These are phyloP conservation scores for Allium sativum DNA, from an alignment of 106 monocot genomes.

Conservation along the genomic window DNA sequence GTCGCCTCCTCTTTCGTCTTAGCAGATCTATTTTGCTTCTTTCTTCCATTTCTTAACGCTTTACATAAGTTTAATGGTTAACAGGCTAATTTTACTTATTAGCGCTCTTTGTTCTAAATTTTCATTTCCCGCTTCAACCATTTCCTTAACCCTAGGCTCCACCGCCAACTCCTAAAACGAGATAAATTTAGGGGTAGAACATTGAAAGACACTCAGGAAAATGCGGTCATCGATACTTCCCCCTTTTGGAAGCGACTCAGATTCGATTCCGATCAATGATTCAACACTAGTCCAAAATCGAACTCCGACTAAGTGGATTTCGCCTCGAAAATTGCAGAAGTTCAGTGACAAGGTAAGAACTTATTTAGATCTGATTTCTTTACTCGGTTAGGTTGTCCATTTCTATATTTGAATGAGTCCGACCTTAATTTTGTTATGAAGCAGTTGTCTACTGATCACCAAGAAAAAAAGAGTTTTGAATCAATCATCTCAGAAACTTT, in stretches of 20 bases:
- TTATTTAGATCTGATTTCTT: neutral
- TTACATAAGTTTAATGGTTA: too few species aligned
- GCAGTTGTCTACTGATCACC: neutral
- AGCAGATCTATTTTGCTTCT: too few species aligned
- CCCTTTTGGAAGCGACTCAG: neutral
- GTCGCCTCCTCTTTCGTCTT: too few species aligned
- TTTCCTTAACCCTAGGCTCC: too few species aligned
- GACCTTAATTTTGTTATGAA: neutral
- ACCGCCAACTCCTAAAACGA: too few species aligned
- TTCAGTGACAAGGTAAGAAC: neutral
- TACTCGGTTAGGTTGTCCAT: neutral
- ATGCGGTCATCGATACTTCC: neutral
- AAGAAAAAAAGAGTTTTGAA: conserved; percentile 2
- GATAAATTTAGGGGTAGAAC: conserved; percentile 7
- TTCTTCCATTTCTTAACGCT: too few species aligned
- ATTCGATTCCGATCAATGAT: neutral
- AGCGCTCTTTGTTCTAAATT: too few species aligned
- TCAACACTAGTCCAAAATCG: neutral
- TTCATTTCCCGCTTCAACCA: too few species aligned
- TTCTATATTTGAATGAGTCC: neutral
- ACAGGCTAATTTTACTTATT: too few species aligned
- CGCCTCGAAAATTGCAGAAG: neutral
- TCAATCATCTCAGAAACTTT: neutral
- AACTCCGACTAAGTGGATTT: conserved; percentile 1
- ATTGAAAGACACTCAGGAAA: neutral